Percentiles rank a stretch among this genome's conserved stretches.
Evolutionary conservation across 257 asterid species (phyloP).

Genomic region (Solanum chmielewskii): DNA sequence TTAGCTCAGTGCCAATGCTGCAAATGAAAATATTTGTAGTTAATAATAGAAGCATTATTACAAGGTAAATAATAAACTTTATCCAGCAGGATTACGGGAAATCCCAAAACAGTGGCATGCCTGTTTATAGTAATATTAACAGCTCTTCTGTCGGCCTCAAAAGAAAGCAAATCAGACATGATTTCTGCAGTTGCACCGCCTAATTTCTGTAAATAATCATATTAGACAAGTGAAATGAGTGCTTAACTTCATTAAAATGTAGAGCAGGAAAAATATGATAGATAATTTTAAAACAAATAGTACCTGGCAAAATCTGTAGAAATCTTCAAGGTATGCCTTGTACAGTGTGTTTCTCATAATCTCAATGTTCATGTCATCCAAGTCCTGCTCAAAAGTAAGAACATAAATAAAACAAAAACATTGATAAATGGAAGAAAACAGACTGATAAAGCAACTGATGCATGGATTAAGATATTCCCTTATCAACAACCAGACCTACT

Average conservation of each 20-base stretch:
- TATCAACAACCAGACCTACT: background rate
- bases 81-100: background rate
- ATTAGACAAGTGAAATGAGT: slow-evolving; percentile 5
- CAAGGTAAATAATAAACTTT: background rate
- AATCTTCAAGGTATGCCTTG: slow-evolving; percentile 93
- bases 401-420: background rate
- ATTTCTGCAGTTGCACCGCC: slow-evolving; percentile 95
- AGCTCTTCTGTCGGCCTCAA: slow-evolving; percentile 95
- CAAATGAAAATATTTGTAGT: slow-evolving; percentile 4
- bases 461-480: background rate
- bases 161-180: slow-evolving; percentile 85
- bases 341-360: slow-evolving; percentile 92
- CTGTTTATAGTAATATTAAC: slow-evolving; percentile 90
- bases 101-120: slow-evolving; percentile 6
- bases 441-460: background rate
- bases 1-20: slow-evolving; percentile 96
- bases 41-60: background rate
- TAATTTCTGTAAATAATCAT: slow-evolving; percentile 42
- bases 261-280: slow-evolving; percentile 1
- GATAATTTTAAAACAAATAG: background rate
- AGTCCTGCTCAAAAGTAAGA: slow-evolving; percentile 36
- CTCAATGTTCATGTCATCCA: slow-evolving; percentile 96
- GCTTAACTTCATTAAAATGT: background rate
- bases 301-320: slow-evolving; percentile 82
- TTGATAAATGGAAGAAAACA: background rate